phyloP scores from a whole-genome alignment of 352 stramenopile species.

The Globisporangium iwayamae region DNA sequence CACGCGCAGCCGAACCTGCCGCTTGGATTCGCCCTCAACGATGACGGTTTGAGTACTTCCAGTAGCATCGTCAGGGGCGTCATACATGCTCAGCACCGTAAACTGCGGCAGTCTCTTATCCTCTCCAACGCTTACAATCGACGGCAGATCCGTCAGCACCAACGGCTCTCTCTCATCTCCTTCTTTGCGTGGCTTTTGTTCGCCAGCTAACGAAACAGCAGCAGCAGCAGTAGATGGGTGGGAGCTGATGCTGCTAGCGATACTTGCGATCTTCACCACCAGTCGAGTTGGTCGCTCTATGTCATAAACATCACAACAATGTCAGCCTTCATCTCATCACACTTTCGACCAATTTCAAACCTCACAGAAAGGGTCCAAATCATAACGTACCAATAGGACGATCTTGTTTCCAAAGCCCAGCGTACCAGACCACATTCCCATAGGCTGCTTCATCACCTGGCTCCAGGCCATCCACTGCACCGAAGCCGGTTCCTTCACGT shows the following conservation, averaged over 20 bases:
- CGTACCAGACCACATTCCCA: conserved; percentile 13
- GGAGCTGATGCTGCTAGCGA: background rate
- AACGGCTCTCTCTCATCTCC: background rate
- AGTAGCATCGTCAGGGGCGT: background rate
- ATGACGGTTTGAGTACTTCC: background rate
- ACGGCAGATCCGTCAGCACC: conserved; percentile 13
- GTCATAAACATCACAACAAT: background rate
- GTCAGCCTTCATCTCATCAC: background rate
- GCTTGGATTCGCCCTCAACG: conserved; percentile 33
- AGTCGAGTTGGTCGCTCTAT: conserved; percentile 15
- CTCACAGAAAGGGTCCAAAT: background rate
- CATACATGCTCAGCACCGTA: conserved; percentile 13
- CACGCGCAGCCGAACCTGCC: conserved; percentile 31
- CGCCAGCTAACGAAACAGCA: background rate
- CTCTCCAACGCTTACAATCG: conserved; percentile 10
- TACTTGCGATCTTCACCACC: conserved; percentile 11
- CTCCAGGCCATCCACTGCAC: background rate
- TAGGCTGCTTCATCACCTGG: background rate
- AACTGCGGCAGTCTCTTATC: conserved; percentile 21
- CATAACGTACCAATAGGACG: conserved; percentile 19
- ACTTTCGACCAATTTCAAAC: background rate
- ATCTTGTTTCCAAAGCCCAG: conserved; percentile 19
- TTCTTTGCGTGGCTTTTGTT: conserved; percentile 2
- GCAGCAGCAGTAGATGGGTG: conserved; percentile 3
- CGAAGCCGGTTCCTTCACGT: conserved; percentile 25